phyloP scores from a whole-genome alignment of 148 eudicot species.

The Vaccinium corymbosum region DNA sequence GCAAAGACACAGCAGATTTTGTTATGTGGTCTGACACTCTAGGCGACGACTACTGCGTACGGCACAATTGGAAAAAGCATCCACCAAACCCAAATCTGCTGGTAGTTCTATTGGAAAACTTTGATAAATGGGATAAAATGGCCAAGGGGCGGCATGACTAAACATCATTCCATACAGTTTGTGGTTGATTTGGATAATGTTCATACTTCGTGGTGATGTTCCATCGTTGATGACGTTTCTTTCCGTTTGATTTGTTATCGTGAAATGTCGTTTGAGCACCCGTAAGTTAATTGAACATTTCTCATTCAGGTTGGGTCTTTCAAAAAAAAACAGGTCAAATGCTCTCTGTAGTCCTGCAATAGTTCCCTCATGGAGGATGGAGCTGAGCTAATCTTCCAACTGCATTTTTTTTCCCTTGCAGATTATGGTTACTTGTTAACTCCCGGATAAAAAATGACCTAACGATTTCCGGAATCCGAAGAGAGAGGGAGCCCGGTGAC shows the following conservation, averaged over 20 bases:
- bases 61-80: neutral
- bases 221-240: neutral
- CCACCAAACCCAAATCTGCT: neutral
- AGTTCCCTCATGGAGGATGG: neutral
- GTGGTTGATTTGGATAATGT: neutral
- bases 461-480: neutral
- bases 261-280: neutral
- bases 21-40: too few species aligned
- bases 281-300: neutral
- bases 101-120: neutral
- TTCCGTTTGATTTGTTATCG: neutral
- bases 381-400: neutral
- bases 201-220: neutral
- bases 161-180: neutral
- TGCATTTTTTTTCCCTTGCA: neutral
- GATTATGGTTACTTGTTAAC: neutral
- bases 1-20: neutral
- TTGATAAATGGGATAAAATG: too few species aligned
- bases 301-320: neutral
- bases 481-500: neutral
- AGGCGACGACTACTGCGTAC: too few species aligned
- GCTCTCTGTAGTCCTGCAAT: neutral
- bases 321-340: neutral
- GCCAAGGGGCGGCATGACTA: neutral
- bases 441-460: neutral